phyloP scores from a whole-genome alignment of 2,329 filamentous ascomycete species.

The Boeremia lycopersici region DNA sequence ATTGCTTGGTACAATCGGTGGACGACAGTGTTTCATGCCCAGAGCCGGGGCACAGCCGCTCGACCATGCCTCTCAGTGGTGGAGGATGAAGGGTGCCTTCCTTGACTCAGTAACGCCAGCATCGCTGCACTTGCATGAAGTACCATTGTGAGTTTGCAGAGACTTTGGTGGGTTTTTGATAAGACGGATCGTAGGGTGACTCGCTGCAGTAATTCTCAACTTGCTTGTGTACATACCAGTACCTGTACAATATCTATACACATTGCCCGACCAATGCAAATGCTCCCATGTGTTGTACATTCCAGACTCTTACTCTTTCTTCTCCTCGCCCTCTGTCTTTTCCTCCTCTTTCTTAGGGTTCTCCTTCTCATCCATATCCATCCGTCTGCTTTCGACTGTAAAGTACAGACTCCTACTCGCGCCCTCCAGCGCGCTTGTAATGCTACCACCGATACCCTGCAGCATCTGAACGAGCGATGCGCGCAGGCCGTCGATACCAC shows the following conservation, averaged over 20 bases:
- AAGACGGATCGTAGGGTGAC: too few species aligned
- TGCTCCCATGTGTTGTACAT: conserved; percentile 9
- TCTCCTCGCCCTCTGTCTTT: conserved; percentile 17
- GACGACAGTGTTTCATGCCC: too few species aligned
- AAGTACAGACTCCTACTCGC: conserved; percentile 83
- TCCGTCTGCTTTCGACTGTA: conserved; percentile 81
- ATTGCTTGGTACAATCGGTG: too few species aligned
- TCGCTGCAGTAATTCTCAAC: too few species aligned
- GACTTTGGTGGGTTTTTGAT: too few species aligned
- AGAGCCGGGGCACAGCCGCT: too few species aligned
- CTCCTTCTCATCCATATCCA: conserved; percentile 77
- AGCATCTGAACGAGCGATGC: conserved; percentile 82
- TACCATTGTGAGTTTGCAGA: too few species aligned
- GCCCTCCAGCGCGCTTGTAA: conserved; percentile 80
- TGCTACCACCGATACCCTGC: conserved; percentile 76
- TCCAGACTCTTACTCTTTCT: conserved; percentile 8
- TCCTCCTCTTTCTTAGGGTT: conserved; percentile 40
- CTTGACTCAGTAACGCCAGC: too few species aligned
- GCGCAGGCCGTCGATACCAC: conserved; percentile 79
- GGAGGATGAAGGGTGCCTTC: too few species aligned
- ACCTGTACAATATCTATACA: conserved; percentile 30
- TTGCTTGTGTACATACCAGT: conserved; percentile 2
- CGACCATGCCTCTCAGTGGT: too few species aligned
- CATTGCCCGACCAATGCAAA: background rate
- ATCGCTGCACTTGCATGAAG: too few species aligned